phyloP scores from a whole-genome alignment of 2,329 filamentous ascomycete species.

The Nemania abortiva region DNA sequence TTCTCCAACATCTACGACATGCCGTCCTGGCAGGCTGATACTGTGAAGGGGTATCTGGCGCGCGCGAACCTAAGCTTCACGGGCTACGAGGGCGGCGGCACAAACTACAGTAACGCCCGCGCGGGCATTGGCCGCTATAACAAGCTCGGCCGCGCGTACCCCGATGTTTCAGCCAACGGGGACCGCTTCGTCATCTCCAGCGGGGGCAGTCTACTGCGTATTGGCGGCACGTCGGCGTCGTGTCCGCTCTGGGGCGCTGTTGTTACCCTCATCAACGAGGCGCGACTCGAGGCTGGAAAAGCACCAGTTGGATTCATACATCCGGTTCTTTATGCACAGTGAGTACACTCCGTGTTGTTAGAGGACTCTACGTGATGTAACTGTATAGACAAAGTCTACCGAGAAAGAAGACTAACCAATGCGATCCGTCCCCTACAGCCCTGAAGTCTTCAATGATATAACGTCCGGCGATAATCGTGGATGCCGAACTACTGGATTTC shows the following conservation, averaged over 20 bases:
- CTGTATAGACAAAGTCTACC: neutral
- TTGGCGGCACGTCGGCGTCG: constrained; percentile 65
- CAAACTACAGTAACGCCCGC: constrained; percentile 52
- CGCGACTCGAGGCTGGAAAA: constrained; percentile 59
- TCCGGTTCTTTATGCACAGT: constrained; percentile 61
- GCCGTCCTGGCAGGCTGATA: constrained; percentile 28
- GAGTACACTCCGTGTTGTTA: neutral
- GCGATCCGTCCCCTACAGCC: constrained; percentile 25
- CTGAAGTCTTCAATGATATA: constrained; percentile 56
- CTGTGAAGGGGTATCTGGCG: constrained; percentile 18
- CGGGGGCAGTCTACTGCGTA: constrained; percentile 51
- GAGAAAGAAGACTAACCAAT: neutral
- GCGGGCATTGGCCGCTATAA: constrained; percentile 56
- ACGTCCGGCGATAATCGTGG: constrained; percentile 54
- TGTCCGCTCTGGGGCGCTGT: constrained; percentile 61
- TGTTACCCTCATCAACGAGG: constrained; percentile 65
- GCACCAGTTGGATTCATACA: constrained; percentile 65
- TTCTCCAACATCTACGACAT: constrained; percentile 37
- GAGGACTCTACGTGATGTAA: too few relatives aligned
- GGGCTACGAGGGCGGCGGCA: constrained; percentile 51
- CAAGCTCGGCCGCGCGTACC: constrained; percentile 60
- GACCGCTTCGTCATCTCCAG: constrained; percentile 53
- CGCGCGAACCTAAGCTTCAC: constrained; percentile 43
- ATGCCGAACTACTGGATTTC: constrained; percentile 57
- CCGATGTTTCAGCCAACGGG: constrained; percentile 61